Evolutionary conservation across 2,329 filamentous ascomycete genomes (phyloP), one percentile per base, ranked within the genome.

Genomic region (Diaporthe nobilis): DNA sequence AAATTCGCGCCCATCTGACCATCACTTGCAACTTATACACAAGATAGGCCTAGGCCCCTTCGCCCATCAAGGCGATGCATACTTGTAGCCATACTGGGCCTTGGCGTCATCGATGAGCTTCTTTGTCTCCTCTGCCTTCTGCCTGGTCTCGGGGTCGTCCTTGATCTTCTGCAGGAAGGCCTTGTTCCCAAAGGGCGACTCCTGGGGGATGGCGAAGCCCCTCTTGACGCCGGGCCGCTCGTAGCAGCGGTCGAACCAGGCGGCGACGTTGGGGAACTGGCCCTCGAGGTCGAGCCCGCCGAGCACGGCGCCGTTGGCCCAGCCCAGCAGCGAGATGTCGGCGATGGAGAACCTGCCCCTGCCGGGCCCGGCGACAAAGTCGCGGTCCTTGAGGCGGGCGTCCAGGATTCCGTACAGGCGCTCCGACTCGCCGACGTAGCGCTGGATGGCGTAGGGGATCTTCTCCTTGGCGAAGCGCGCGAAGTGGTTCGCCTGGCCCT

Each of bases 401-500:
- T 96, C 89, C 1, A 96, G 87, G 28, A 96, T 87, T 34, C 92
- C 89, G 84, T 95, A 96, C 1, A 96, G 87, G 3, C 94, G 90
- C 78, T 93, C 89, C 1, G 92, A 91, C 86, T 96, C 94, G 80
- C 94, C 94, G 72, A 93, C 87, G 83, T 96, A 96, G 55, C 94
- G 90, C 81, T 93, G 92, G 22, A 93, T 89, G 67, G 89, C 92
- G 82, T 95, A 96, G 68, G 91, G 87, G 80, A 94, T 92, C 80
- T 89, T 89, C 80, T 94, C 92, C 57, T 92, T 90, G 5, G 93
- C 90, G 79, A 92, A 92, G 55, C 90, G 88, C 71, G 87, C 83
- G 86, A 96, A 96, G 85, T 96, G 93, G 83, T 94, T 93, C 75
- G 93, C 92, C 82, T 95, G 94, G 34, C 92, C 94, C 83, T 95